Evolutionary conservation across 306 rosid species (phyloP), one percentile per base, ranked within the genome.

Genomic region (Quercus suber): DNA sequence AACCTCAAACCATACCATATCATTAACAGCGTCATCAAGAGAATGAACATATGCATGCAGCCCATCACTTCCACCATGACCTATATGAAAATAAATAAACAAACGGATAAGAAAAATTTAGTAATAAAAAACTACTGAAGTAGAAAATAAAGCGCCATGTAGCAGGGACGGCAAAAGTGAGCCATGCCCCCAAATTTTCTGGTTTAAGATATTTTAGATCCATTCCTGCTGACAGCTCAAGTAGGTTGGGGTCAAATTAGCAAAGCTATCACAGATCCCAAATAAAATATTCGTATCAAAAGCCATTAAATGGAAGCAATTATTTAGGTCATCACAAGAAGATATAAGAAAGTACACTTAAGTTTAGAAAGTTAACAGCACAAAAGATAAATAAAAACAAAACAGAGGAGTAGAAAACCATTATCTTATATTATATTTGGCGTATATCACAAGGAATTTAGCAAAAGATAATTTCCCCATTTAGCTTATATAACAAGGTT

Each of bases 31-130:
- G 76, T 93, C 90, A 73, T 95, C 98, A 13, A 95, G 92, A 82
- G 98, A 95, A 83, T 87, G 91, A 75, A 95, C 99, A 83, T 89
- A 95, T 28, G 81, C 97, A 88, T 93, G 99, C 78, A 95, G 80
- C 20, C 97, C 99, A 78, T 95, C 99, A 75, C 92, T 95, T 65
- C 98, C 99, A 76, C 99, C 99, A 57, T 95, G 99, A 41, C 99
- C 99, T 95, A 58, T 6, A 64, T 23, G 56, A 57, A 68, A 31
- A 76, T 51, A 49, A 23, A 17, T 41, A 28, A 69, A 73, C 53
- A 68, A 73, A 63, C 28, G 49, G 53, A 53, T 43, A 75, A 79
- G 41, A 83, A 23, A 64, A 60, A 15, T 67, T 75, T 67, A 8
- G 58, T 12, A 3, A n/a, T 14, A 76, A 20, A 14, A 70, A 77